Evolutionary conservation across 2,329 filamentous ascomycete genomes (phyloP), one percentile per base, ranked within the genome.

Genomic region (Orbilia ellipsospora): DNA sequence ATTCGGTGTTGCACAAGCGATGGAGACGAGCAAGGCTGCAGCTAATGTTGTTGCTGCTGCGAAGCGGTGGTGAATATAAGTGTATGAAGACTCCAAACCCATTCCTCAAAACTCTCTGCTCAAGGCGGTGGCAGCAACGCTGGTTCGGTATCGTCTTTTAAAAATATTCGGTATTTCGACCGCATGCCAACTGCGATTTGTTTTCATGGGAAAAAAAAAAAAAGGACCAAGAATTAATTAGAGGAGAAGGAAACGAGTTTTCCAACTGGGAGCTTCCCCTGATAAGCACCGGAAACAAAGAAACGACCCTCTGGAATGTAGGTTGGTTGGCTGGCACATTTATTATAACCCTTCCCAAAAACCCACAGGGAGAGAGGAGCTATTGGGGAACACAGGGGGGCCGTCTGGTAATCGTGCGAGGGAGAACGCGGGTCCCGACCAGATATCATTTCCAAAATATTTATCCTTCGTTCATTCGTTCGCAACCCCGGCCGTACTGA

Each of bases 301-400:
- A 56, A 69, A 40, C 44, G 28, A 36, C 2, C 20, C 31, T 63
- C 57, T 45, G 60, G 66, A 61, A 61, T 61, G 57, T 44, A 20
- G 44, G 66, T 50, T 56, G 60, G 66, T 63, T 70, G 66, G 66
- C 59, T 56, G 66, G 66, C 66, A 63, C 66, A 61, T 18, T n/a
- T 18, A 63, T n/a, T 26, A 36, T 31, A 60, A 20, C 51, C 51
- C 7, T n/a, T 23, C 31, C 31, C 31, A 2, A 36, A 36, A 10
- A 23, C 23, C 23, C 23, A 23, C 23, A 10, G 31, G 10, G 31
- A 36, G 31, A 36, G 31, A 36, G 31, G 3, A 36, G 5, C 31
- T 36, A 10, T 6, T 23, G 23, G 4, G 23, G 31, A 36, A 36
- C 6, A 36, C 31, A 36, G 31, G 44, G 16, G 44, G 44, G 44